Base-by-base conservation (phyloP, 768 basidiomycete species). In the Daedalea quercina region DNA sequence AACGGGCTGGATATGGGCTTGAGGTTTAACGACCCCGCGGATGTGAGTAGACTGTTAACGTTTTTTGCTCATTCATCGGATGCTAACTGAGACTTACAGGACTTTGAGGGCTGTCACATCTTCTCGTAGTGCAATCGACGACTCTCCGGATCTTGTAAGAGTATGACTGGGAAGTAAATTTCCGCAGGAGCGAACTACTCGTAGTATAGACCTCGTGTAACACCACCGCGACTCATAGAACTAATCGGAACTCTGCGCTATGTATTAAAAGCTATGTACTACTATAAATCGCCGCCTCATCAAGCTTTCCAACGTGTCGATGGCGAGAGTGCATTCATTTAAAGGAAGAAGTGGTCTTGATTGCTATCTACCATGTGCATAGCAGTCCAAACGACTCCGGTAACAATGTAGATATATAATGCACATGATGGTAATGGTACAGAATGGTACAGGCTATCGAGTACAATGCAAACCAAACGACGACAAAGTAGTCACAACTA, bases 1-100 rank as follows among this genome's bases (percentile, higher is more conserved):
- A 56, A 61, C 28, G 57, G 53, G 3, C 60, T 75, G 50, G 63
- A 74, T 57, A 33, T 57, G 9, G 63, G 63, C 26, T 54, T 70
- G 52, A 59, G 69, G 51, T 58, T 68, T 58, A 71, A 70, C 53
- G 62, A 73, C 59, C 71, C 72, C 15, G 66, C 62, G 15, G 66
- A 61, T 20, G 61, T 62, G 44, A 51, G 61, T 47, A 7, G 15
- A 4, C 26, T n/a, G 22, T 26, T 19, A 40, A 7, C 41, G 49
- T 44, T 9, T 17, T 9, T 13, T 15, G 17, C 23, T 1, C 31
- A 20, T 26, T n/a, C 12, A 19, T 33, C 40, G 11, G n/a, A 11
- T 22, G 8, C 11, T 12, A 37, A 40, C 11, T 51, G 54, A 34
- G 25, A 42, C 3, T 46, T 12, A 25, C 47, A 57, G 57, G 57